A percentile compares a stretch with the other conserved stretches of the same genome.
Evolutionary conservation across 306 rosid species (phyloP).

Genomic region (Cicer chorassanicum): DNA sequence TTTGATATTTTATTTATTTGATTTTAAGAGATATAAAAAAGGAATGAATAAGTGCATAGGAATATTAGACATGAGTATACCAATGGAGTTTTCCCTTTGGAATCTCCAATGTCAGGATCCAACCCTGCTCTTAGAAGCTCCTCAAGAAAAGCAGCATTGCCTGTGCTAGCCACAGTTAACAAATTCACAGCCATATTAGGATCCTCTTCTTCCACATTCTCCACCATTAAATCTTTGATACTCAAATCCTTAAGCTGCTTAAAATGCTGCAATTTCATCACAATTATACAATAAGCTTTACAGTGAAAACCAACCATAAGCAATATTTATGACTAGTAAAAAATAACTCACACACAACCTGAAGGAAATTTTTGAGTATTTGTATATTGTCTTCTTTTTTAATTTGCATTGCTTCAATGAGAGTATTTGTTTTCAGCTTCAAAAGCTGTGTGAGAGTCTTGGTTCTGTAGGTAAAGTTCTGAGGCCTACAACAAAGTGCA

Average conservation of each 20-base stretch:
- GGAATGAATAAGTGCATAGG: not conserved
- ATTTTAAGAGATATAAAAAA: not conserved
- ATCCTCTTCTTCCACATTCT: slow-evolving; percentile 63
- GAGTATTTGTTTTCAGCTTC: slow-evolving; percentile 68
- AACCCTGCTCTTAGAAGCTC: slow-evolving; percentile 80
- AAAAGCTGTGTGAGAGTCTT: slow-evolving; percentile 84
- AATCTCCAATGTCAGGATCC: slow-evolving; percentile 77
- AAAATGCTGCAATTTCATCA: slow-evolving; percentile 63
- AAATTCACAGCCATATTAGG: slow-evolving; percentile 56
- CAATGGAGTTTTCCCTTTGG: slow-evolving; percentile 80
- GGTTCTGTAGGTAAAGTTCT: slow-evolving; percentile 73
- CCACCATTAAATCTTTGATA: slow-evolving; percentile 53
- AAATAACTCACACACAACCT: slow-evolving; percentile 48
- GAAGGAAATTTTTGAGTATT: slow-evolving; percentile 73
- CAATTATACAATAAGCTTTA: not conserved
- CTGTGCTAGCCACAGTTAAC: slow-evolving; percentile 63
- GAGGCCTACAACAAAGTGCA: slow-evolving; percentile 75
- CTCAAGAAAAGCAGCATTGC: slow-evolving; percentile 77
- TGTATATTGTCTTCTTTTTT: slow-evolving; percentile 58
- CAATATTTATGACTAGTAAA: slow-evolving; percentile 10
- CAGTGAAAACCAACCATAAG: not conserved
- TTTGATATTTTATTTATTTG: not conserved
- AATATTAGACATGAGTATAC: slow-evolving; percentile 46
- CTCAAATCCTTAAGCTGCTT: slow-evolving; percentile 63
- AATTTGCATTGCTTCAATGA: slow-evolving; percentile 66